phyloP scores from a whole-genome alignment of 768 basidiomycete genomes.

The Boletus tylopilopsis region DNA sequence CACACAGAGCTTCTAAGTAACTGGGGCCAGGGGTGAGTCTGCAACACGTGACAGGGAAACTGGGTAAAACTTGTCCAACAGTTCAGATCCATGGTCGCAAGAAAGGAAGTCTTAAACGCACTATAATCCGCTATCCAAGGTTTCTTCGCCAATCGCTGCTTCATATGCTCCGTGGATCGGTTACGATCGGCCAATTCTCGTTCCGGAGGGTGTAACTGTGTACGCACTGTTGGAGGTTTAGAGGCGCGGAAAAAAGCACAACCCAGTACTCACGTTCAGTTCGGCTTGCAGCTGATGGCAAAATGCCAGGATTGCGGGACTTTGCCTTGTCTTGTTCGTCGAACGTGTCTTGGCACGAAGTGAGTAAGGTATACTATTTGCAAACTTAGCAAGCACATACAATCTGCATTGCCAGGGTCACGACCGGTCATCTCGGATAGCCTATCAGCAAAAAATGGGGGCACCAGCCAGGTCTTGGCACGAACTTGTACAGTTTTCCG shows the following conservation, averaged over 20 bases:
- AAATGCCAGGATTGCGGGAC: slow-evolving; percentile 49
- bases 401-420: slow-evolving; percentile 37
- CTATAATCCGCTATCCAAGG: slow-evolving; percentile 56
- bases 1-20: slow-evolving; percentile 61
- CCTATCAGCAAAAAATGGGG: slow-evolving; percentile 40
- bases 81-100: background rate
- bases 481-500: slow-evolving; percentile 50
- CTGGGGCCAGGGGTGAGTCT: slow-evolving; percentile 67
- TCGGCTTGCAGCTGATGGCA: slow-evolving; percentile 45
- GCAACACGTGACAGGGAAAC: slow-evolving; percentile 56
- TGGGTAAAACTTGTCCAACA: slow-evolving; percentile 41
- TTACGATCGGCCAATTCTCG: slow-evolving; percentile 29
- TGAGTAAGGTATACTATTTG: background rate
- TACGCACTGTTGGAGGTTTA: slow-evolving; percentile 24
- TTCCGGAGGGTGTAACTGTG: slow-evolving; percentile 40
- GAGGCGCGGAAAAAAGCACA: no score
- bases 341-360: slow-evolving; percentile 28
- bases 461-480: slow-evolving; percentile 55
- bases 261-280: slow-evolving; percentile 34
- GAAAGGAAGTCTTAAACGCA: background rate
- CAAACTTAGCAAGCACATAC: slow-evolving; percentile 23
- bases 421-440: slow-evolving; percentile 40
- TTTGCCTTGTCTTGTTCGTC: slow-evolving; percentile 47
- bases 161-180: slow-evolving; percentile 45
- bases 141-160: slow-evolving; percentile 47